Evolutionary conservation across 2,329 filamentous ascomycete species (phyloP), one percentile per base, ranked within the genome.

Genomic region (Boeremia lycopersici): DNA sequence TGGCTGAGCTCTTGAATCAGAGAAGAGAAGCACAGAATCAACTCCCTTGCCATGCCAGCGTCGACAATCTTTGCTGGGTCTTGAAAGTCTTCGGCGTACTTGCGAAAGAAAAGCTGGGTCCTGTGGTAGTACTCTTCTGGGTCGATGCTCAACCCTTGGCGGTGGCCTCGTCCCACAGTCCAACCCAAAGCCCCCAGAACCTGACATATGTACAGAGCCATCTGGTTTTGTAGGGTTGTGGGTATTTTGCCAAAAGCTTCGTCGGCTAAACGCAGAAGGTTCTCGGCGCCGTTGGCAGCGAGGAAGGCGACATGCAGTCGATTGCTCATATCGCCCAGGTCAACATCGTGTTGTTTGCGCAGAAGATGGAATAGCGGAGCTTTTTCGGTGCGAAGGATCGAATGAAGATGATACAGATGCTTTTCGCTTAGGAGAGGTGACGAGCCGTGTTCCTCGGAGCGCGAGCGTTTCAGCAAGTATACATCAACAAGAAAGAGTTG

Each of bases 11-110:
- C 61, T 26, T 56, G 53, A 6, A 72, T 46, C 2, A 74, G 50
- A 5, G 31, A 35, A 3, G 68, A 59, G 30, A 70, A 66, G 31
- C 55, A 44, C 7, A 40, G 15, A 13, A 74, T 60, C 23, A 70
- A 31, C 10, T 74, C 72, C 34, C 64, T 67, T 10, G 64, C 61
- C 23, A 63, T 38, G 19, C 39, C 47, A 15, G 68, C 59, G 51
- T 74, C 72, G 7, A 61, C 53, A 2, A 67, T 62, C 36, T 68
- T 68, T 42, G 60, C 62, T 17, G 71, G 60, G 13, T 65, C 59
- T 47, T 70, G 65, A 2, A 75, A 59, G 36, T 72, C 63, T 23
- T 45, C 57, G 42, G 67, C 56, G 56, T 71, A 74, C 25, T 58
- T 64, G 13, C 64, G 60, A 41, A 74, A 70, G 48, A 68, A 69